Evolutionary conservation across 768 basidiomycete genomes (phyloP).

Genomic region (Fomitopsis serialis): DNA sequence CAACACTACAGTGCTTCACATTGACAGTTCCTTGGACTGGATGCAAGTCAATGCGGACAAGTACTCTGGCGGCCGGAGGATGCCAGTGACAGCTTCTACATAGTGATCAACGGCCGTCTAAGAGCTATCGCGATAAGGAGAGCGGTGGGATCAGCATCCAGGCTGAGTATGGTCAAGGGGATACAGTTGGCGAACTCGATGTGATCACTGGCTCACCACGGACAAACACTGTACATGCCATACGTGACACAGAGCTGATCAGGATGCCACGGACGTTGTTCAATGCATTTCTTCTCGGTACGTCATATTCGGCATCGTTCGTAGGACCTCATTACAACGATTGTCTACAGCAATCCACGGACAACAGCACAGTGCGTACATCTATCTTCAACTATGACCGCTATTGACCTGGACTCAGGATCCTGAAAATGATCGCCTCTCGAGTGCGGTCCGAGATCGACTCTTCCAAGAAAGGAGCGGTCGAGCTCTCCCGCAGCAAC

Average conservation of each 20-base stretch:
- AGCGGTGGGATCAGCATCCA: conserved; percentile 74
- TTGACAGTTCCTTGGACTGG: conserved; percentile 97
- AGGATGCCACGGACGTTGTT: conserved; percentile 96
- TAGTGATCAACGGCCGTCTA: conserved; percentile 94
- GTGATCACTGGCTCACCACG: conserved; percentile 90
- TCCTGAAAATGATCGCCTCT: conserved; percentile 87
- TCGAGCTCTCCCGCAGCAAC: conserved; percentile 73
- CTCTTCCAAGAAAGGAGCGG: conserved; percentile 45
- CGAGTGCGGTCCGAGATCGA: conserved; percentile 84
- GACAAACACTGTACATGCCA: conserved; percentile 91
- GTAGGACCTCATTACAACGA: background rate
- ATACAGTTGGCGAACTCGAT: conserved; percentile 95
- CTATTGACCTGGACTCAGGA: conserved; percentile 29
- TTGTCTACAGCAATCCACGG: conserved; percentile 64
- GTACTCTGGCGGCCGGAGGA: conserved; percentile 92
- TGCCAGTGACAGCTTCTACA: conserved; percentile 92
- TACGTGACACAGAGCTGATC: conserved; percentile 95
- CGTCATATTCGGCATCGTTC: conserved; percentile 11
- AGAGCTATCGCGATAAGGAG: conserved; percentile 83
- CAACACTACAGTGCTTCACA: conserved; percentile 70
- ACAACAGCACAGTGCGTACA: conserved; percentile 67
- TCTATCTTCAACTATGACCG: background rate
- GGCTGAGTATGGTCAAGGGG: conserved; percentile 95
- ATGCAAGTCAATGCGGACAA: conserved; percentile 96
- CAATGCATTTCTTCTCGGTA: conserved; percentile 93